Base-by-base conservation (phyloP, 2,329 filamentous ascomycete species). In the Alternaria gansuensis region DNA sequence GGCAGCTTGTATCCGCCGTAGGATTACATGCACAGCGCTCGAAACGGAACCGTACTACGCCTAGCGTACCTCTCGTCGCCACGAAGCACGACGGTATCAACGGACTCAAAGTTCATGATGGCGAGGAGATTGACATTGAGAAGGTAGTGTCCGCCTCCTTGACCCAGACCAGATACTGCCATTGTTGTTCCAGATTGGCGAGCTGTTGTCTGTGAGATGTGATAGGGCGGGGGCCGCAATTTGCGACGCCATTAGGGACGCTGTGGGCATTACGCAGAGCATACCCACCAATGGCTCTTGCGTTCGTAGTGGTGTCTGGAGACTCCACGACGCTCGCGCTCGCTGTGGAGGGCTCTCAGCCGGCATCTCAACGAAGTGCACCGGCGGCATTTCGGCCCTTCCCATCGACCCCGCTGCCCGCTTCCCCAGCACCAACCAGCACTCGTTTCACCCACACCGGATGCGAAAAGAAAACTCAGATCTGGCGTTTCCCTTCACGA, bases 401-500 rank as follows among this genome's bases (percentile, higher is more conserved):
- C n/a, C 54, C 39, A 39, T 8, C 37, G n/a, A 29, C 37, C 28
- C 54, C 34, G 41, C 54, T 43, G 46, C 41, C 54, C 54, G 54
- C 54, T 53, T 51, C 54, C 54, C 54, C 54, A 57, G 23, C 54
- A 28, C 50, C 55, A 54, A 37, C 50, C 55, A 52, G 43, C n/a
- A 43, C 29, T 28, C 29, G 17, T 45, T 44, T 17, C 52, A 52
- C 29, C 28, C 43, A 34, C 50, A 45, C 55, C 43, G 3, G 55
- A 54, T 58, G 36, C 36, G 46, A 58, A 52, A 57, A 54, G 44
- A 58, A 48, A 58, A 17, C 28, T 49, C 50, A 54, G 55, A 58
- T 58, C 55, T 54, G 17, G 51, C 24, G 39, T 39, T 26, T 44
- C 39, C 50, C 51, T 40, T 55, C 40, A 45, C 33, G 34, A 54